Evolutionary conservation across 192 early-diverging fungal species (phyloP), one percentile per base, ranked within the genome.

Genomic region (Anaeromyces robustus): DNA sequence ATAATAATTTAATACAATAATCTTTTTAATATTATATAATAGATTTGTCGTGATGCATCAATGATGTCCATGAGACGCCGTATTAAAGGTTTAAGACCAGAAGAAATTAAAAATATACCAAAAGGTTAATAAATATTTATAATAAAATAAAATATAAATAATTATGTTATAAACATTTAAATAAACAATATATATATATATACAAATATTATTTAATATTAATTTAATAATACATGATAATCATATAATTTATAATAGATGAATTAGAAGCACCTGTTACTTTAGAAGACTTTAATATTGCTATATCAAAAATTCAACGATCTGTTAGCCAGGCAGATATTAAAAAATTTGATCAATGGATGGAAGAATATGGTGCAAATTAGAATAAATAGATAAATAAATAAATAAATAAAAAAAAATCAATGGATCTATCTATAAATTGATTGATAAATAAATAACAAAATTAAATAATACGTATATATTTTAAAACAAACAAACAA

Each of bases 321-420:
- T 87, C 86, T 7, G 88, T 91, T 77, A 81, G 80, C 26, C 85
- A 87, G 77, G 88, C 85, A 1, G 90, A 91, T 85, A 78, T 91
- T 29, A 88, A 91, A 81, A 80, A 85, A 39, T 91, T 91, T 79
- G 78, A 89, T 81, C 86, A 91, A 17, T 91, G 90, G 90, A 89
- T 91, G 90, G 85, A 84, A 77, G 90, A 91, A 79, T 91, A 85
- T 83, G 90, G 90, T 85, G 30, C 52, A 22, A 68, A 68, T 68
- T 68, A 68, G 11, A 68, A 68, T 26, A n/a, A 68, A 68, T n/a
- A n/a, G n/a, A n/a, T n/a, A n/a, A 68, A n/a, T n/a, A 68, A 68
- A n/a, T n/a, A 68, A 68, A n/a, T 11, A 9, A 68, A 52, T 13
- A 52, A 52, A 52, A 22, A 52, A 52, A 22, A 52, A 52, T 22